A percentile compares a stretch with the other conserved stretches of the same genome.
Conservation (phyloP, 768 basidiomycete species). For the Mycena leptocephala region DNA sequence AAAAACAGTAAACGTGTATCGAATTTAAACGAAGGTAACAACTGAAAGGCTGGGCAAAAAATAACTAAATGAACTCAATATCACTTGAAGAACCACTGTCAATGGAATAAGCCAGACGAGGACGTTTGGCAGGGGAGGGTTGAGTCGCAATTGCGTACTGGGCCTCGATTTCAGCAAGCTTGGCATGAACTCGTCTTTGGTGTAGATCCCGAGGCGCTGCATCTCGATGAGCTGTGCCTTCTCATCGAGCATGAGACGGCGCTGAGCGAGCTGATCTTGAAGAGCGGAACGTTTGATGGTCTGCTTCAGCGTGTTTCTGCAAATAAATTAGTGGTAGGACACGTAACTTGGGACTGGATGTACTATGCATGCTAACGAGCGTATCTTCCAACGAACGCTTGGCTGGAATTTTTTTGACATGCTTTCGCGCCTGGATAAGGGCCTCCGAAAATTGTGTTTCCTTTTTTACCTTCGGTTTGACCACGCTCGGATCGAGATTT, state of each 20-base stretch:
- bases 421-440: not conserved
- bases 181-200: not conserved
- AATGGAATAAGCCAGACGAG: not conserved
- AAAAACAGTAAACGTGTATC: too few species aligned
- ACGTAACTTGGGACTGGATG: not conserved
- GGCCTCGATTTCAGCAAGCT: not conserved
- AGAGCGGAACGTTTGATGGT: not conserved
- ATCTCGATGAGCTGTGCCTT: constrained; percentile 11
- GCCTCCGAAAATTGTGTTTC: not conserved
- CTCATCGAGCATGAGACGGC: constrained; percentile 13
- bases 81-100: not conserved
- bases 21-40: too few species aligned
- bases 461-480: not conserved
- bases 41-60: too few species aligned
- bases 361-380: not conserved
- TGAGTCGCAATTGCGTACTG: not conserved
- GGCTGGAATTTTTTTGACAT: too few species aligned
- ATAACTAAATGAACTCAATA: not conserved
- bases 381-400: constrained; percentile 2
- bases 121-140: not conserved
- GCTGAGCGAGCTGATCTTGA: not conserved
- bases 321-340: not conserved
- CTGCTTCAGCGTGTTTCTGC: not conserved
- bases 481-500: not conserved
- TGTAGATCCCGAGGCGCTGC: not conserved